Conservation (phyloP, 129 eudicot genomes). For the Pulicaria dysenterica region DNA sequence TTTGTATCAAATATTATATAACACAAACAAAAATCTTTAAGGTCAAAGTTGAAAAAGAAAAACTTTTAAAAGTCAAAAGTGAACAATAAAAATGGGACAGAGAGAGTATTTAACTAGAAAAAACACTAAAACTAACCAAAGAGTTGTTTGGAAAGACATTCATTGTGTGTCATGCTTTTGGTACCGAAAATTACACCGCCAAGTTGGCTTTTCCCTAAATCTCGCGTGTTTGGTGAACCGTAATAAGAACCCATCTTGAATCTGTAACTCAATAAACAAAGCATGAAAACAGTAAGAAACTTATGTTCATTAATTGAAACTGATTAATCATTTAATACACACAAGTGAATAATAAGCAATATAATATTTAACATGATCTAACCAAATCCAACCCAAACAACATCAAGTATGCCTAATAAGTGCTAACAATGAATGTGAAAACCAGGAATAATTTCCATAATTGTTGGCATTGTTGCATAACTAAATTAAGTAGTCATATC, state of each 20-base stretch:
- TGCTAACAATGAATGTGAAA: background rate
- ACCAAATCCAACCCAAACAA: background rate
- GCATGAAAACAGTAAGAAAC: background rate
- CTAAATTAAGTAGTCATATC: background rate
- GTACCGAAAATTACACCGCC: constrained; percentile 86
- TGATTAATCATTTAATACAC: background rate
- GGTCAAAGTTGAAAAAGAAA: too few relatives aligned
- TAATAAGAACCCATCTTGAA: constrained; percentile 33
- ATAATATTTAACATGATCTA: background rate
- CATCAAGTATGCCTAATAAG: background rate
- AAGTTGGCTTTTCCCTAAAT: constrained; percentile 53
- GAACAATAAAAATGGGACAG: too few relatives aligned
- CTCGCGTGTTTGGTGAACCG: constrained; percentile 36
- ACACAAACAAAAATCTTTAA: too few relatives aligned
- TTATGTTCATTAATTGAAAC: background rate
- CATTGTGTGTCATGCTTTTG: constrained; percentile 50
- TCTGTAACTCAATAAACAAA: background rate
- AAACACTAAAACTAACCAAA: constrained; percentile 57
- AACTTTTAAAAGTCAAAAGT: too few relatives aligned
- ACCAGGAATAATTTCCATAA: too few relatives aligned
- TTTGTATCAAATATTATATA: too few relatives aligned
- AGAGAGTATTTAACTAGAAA: background rate
- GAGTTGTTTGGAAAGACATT: constrained; percentile 69
- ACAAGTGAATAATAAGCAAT: background rate
- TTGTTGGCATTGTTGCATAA: background rate